These are phyloP conservation scores for Dalbergia cultrata DNA, from an alignment of 306 rosid genomes.

Conservation along the genomic window DNA sequence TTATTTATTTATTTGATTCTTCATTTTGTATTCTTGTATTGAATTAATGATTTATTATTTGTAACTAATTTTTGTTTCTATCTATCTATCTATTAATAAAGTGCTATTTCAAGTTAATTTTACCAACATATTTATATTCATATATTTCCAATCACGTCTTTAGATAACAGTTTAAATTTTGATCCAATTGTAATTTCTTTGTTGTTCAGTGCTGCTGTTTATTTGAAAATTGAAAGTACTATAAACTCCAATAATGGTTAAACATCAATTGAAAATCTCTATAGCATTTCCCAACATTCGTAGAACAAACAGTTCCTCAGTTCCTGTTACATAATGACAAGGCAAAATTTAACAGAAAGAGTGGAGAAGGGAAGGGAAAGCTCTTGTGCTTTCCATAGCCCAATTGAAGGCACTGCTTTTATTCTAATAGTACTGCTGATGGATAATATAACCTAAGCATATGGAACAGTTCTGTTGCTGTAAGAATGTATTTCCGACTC, in stretches of 20 bases:
- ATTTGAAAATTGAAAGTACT: background rate
- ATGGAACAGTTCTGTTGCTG: slow-evolving; percentile 55
- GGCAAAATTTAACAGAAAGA: background rate
- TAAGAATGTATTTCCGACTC: slow-evolving; percentile 46
- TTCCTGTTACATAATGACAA: background rate
- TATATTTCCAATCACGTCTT: no score
- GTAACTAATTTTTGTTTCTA: no score
- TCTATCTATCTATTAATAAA: no score
- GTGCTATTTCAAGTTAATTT: no score
- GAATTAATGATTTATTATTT: no score
- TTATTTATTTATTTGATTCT: no score
- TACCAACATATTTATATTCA: no score
- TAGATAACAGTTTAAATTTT: no score
- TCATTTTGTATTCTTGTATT: no score
- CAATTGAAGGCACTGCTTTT: slow-evolving; percentile 18
- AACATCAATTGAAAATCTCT: background rate
- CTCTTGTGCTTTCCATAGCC: slow-evolving; percentile 16
- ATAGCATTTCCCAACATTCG: background rate
- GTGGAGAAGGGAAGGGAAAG: background rate
- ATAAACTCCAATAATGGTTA: slow-evolving; percentile 1
- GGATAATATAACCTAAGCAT: slow-evolving; percentile 44
- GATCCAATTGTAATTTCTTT: no score
- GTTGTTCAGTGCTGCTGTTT: background rate
- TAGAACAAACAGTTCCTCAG: slow-evolving; percentile 8
- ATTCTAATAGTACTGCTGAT: background rate